A percentile compares a stretch with the other conserved stretches of the same genome.
phyloP scores from a whole-genome alignment of 2,329 filamentous ascomycete species.

The Hymenoscyphus occultus region DNA sequence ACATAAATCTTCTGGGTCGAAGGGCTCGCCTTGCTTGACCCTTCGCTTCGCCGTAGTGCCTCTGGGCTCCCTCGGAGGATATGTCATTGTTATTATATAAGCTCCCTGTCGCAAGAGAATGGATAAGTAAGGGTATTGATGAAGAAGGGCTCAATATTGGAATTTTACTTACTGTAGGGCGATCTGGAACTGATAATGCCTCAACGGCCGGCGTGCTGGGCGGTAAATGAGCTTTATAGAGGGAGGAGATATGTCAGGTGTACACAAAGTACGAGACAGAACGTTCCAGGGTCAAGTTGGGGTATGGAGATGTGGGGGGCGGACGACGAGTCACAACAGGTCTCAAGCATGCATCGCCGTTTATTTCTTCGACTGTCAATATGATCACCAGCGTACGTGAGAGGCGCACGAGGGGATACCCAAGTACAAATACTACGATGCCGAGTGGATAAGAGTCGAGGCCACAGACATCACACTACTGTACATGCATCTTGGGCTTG shows the following conservation, averaged over 20 bases:
- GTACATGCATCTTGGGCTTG: neutral
- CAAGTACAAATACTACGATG: conserved; percentile 3
- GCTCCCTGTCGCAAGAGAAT: conserved; percentile 19
- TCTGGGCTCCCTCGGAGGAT: conserved; percentile 24
- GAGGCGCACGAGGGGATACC: neutral
- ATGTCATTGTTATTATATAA: conserved; percentile 30
- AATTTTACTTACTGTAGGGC: conserved; percentile 13
- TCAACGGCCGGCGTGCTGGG: conserved; percentile 6
- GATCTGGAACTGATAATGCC: conserved; percentile 12
- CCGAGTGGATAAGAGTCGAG: neutral
- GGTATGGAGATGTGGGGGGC: neutral
- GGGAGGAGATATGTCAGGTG: conserved; percentile 6
- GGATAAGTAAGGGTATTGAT: conserved; percentile 2
- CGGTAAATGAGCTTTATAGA: conserved; percentile 3
- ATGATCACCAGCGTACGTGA: neutral
- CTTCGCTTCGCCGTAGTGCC: conserved; percentile 23
- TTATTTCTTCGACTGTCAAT: conserved; percentile 10
- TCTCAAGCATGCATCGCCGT: neutral
- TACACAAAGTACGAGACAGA: conserved; percentile 9
- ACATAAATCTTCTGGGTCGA: conserved; percentile 55
- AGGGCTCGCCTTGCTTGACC: conserved; percentile 36
- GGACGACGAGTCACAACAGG: conserved; percentile 13
- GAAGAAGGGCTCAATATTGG: neutral
- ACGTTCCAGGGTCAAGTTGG: conserved; percentile 8
- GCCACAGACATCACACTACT: conserved; percentile 1